Percentiles rank a stretch among this genome's conserved stretches.
phyloP scores from a whole-genome alignment of 495 filamentous ascomycete genomes.

The Beverwykella pulmonaria region DNA sequence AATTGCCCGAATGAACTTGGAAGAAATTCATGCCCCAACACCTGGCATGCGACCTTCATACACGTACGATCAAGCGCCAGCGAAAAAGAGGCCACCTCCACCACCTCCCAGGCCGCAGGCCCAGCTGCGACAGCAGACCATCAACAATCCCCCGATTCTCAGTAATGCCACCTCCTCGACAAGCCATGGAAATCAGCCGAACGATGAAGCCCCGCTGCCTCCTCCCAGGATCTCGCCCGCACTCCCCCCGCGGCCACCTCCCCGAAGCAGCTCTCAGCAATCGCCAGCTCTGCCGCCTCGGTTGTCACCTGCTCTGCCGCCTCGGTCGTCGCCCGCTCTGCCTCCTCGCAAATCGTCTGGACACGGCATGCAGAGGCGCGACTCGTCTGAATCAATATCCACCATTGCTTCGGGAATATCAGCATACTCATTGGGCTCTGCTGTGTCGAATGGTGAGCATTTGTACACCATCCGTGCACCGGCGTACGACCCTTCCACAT shows the following conservation, averaged over 20 bases:
- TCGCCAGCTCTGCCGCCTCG: slow-evolving; percentile 36
- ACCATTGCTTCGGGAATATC: slow-evolving; percentile 43
- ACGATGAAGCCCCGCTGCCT: slow-evolving; percentile 35
- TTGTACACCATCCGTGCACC: slow-evolving; percentile 42
- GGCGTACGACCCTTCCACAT: slow-evolving; percentile 44
- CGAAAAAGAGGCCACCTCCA: slow-evolving; percentile 36
- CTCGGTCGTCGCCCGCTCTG: slow-evolving; percentile 10
- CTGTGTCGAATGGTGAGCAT: slow-evolving; percentile 24
- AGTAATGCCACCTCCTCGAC: slow-evolving; percentile 44
- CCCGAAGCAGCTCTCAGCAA: slow-evolving; percentile 36
- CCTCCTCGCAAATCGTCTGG: slow-evolving; percentile 48
- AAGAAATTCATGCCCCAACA: slow-evolving; percentile 54
- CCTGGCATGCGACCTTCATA: slow-evolving; percentile 41
- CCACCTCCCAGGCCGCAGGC: slow-evolving; percentile 46
- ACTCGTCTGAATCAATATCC: slow-evolving; percentile 43
- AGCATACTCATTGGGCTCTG: slow-evolving; percentile 36
- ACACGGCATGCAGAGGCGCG: slow-evolving; percentile 33
- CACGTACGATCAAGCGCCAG: slow-evolving; percentile 37
- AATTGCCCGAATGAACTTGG: slow-evolving; percentile 60
- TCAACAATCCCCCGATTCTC: slow-evolving; percentile 53
- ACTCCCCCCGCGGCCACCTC: slow-evolving; percentile 52
- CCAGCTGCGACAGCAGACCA: slow-evolving; percentile 50
- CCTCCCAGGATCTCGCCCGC: slow-evolving; percentile 45
- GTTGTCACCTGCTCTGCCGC: slow-evolving; percentile 40
- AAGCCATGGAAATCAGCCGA: slow-evolving; percentile 53